phyloP scores from a whole-genome alignment of 106 monocot genomes.

The Acanthochlamys bracteata region DNA sequence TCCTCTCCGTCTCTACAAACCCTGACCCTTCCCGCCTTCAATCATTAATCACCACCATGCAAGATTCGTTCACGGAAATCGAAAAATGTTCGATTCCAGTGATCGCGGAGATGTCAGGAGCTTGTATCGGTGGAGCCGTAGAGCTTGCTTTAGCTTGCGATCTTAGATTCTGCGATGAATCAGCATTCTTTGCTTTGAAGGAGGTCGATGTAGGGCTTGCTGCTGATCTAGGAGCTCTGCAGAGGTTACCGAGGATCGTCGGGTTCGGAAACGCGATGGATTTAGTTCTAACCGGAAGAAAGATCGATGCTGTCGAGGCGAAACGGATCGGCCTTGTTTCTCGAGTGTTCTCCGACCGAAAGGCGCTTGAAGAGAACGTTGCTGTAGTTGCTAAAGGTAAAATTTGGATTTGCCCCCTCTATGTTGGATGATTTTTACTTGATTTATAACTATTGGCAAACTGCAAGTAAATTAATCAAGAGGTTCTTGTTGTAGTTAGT shows the following conservation, averaged over 20 bases:
- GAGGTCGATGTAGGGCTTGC: slow-evolving; percentile 81
- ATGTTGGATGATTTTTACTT: background rate
- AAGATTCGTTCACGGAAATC: slow-evolving; percentile 52
- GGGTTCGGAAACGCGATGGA: slow-evolving; percentile 82
- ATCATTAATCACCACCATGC: slow-evolving; percentile 48
- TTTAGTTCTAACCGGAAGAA: slow-evolving; percentile 71
- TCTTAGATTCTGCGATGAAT: slow-evolving; percentile 53
- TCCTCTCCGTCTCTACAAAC: slow-evolving; percentile 16
- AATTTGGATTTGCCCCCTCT: background rate
- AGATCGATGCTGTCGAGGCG: slow-evolving; percentile 55
- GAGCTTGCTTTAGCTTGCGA: slow-evolving; percentile 82
- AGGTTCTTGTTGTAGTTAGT: too few relatives aligned
- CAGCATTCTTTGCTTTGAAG: slow-evolving; percentile 69
- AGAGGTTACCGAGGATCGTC: slow-evolving; percentile 71
- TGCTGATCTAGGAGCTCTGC: slow-evolving; percentile 87
- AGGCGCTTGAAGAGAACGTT: slow-evolving; percentile 42
- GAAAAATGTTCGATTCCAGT: slow-evolving; percentile 88
- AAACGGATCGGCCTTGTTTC: slow-evolving; percentile 79
- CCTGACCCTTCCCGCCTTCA: slow-evolving; percentile 36
- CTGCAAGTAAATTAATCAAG: too few relatives aligned
- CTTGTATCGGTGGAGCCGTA: slow-evolving; percentile 81
- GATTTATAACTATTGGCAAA: background rate
- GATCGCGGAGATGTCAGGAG: slow-evolving; percentile 74
- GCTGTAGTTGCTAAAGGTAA: slow-evolving; percentile 55
- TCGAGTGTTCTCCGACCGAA: slow-evolving; percentile 29